Percentiles rank a stretch among this genome's conserved stretches.
Evolutionary conservation across 495 filamentous ascomycete genomes (phyloP).

Genomic region (Daldinia childiae): DNA sequence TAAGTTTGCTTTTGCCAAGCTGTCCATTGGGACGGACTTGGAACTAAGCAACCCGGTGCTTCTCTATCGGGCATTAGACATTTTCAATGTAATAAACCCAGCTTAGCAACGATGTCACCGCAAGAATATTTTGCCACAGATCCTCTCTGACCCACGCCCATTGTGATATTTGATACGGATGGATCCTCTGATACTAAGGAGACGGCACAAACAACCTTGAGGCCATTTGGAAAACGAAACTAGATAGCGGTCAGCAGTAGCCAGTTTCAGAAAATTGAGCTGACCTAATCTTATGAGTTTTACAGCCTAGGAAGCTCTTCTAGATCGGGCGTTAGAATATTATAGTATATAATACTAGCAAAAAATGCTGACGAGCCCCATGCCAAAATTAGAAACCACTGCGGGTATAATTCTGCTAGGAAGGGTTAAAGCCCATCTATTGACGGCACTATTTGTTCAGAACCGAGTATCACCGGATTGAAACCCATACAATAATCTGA

Average conservation of each 20-base stretch:
- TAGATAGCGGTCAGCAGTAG: slow-evolving; percentile 25
- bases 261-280: slow-evolving; percentile 11
- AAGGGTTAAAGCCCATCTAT: background rate
- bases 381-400: slow-evolving; percentile 1
- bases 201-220: slow-evolving; percentile 2
- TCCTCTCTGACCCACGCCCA: slow-evolving; percentile 16
- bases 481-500: background rate
- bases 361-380: background rate
- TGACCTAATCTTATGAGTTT: slow-evolving; percentile 28
- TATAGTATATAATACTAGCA: slow-evolving; percentile 10
- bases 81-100: background rate
- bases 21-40: background rate
- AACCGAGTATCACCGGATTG: background rate
- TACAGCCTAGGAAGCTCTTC: background rate
- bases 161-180: slow-evolving; percentile 5
- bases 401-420: background rate
- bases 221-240: background rate
- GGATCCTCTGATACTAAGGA: slow-evolving; percentile 3
- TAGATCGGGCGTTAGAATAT: slow-evolving; percentile 3
- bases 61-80: slow-evolving; percentile 10
- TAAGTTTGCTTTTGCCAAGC: slow-evolving; percentile 8
- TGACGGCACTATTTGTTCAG: background rate
- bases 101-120: slow-evolving; percentile 33
- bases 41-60: slow-evolving; percentile 10
- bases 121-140: slow-evolving; percentile 24